Conservation (phyloP, 164 flowering plant species). For the Tetracentron sinense region DNA sequence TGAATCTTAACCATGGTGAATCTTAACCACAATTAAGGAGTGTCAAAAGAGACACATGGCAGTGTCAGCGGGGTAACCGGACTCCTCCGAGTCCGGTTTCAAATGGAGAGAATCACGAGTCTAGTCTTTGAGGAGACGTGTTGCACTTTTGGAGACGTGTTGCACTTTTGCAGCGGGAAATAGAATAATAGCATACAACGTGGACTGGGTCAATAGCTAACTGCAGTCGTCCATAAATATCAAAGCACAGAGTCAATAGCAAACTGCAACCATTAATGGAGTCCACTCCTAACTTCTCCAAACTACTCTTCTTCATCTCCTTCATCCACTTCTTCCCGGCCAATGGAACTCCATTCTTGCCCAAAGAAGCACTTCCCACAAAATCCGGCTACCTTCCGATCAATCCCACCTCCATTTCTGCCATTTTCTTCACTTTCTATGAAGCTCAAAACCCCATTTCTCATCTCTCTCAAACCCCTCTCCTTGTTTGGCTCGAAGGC, state of each 20-base stretch:
- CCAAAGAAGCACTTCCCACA: conserved; percentile 61
- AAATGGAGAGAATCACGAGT: too few species aligned
- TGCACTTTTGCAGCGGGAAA: too few species aligned
- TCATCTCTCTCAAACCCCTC: conserved; percentile 51
- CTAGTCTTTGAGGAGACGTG: too few species aligned
- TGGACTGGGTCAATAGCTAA: too few species aligned
- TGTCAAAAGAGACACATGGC: too few species aligned
- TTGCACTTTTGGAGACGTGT: too few species aligned
- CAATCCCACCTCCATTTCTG: conserved; percentile 41
- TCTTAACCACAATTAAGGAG: too few species aligned
- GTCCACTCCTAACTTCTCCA: conserved; percentile 13
- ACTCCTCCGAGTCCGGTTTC: too few species aligned
- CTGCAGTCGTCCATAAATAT: too few species aligned
- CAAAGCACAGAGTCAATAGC: not conserved
- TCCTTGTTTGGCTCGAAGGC: conserved; percentile 83
- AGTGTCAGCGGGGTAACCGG: too few species aligned
- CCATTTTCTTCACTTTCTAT: conserved; percentile 71
- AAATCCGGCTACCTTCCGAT: conserved; percentile 71
- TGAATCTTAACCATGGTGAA: too few species aligned
- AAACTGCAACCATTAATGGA: conserved; percentile 12
- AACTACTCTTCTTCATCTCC: conserved; percentile 19
- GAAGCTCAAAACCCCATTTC: conserved; percentile 59
- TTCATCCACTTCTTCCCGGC: conserved; percentile 1
- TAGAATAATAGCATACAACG: too few species aligned
- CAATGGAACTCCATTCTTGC: conserved; percentile 26